phyloP scores from a whole-genome alignment of 2,329 filamentous ascomycete genomes.

The Cladosporium sp. region DNA sequence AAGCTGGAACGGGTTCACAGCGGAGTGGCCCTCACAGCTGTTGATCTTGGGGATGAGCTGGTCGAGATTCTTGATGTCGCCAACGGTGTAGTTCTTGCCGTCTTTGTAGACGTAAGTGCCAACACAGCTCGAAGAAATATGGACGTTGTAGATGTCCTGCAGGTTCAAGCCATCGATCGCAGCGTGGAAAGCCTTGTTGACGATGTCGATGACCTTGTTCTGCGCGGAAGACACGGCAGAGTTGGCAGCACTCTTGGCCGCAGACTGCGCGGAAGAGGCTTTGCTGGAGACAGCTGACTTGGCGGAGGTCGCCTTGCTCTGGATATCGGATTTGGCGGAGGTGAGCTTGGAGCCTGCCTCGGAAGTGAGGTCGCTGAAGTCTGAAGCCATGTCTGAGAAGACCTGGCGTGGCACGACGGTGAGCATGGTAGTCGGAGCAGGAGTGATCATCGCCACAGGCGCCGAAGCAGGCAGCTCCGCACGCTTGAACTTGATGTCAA shows the following conservation, averaged over 20 bases:
- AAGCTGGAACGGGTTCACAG: constrained; percentile 61
- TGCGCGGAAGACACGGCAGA: constrained; percentile 37
- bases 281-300: constrained; percentile 30
- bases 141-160: constrained; percentile 62
- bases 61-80: constrained; percentile 53
- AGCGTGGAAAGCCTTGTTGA: constrained; percentile 41
- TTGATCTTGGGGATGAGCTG: constrained; percentile 12
- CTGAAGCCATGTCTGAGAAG: background rate
- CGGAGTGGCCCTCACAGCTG: constrained; percentile 55
- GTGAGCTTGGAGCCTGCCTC: constrained; percentile 12
- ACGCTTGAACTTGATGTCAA: constrained; percentile 27
- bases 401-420: constrained; percentile 27
- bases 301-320: constrained; percentile 29
- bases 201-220: constrained; percentile 45
- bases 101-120: constrained; percentile 48
- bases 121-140: constrained; percentile 62
- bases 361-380: constrained; percentile 24
- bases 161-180: constrained; percentile 54
- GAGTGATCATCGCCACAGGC: constrained; percentile 19
- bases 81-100: constrained; percentile 47
- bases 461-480: constrained; percentile 20
- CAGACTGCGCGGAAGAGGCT: constrained; percentile 27
- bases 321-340: constrained; percentile 22
- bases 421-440: constrained; percentile 27
- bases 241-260: constrained; percentile 29